Percentiles rank a stretch among this genome's conserved stretches.
phyloP scores from a whole-genome alignment of 129 eudicot species.

The Chrysanthemum lavandulifolium region DNA sequence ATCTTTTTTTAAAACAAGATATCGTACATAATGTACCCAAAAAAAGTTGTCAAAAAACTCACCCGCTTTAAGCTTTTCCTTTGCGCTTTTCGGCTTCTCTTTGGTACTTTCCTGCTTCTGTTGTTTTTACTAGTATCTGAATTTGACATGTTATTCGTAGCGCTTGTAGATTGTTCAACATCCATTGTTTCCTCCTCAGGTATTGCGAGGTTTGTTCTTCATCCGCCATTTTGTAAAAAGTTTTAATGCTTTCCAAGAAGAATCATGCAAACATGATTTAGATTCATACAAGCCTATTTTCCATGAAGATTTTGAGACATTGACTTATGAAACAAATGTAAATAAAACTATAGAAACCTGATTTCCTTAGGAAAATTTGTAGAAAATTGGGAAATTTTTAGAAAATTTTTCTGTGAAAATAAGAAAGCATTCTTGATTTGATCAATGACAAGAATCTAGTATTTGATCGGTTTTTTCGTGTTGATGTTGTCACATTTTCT shows the following conservation, averaged over 20 bases:
- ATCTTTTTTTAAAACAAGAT: background rate
- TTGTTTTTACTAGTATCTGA: constrained; percentile 10
- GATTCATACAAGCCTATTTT: constrained; percentile 16
- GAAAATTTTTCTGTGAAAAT: background rate
- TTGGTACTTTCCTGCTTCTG: constrained; percentile 15
- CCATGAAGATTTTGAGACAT: background rate
- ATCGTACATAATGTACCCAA: background rate
- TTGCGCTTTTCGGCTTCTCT: constrained; percentile 9
- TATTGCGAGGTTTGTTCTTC: constrained; percentile 18
- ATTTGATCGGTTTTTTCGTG: constrained; percentile 23
- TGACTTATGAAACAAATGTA: background rate
- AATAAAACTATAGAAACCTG: constrained; percentile 2
- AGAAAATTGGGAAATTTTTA: constrained; percentile 25
- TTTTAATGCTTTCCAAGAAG: constrained; percentile 1
- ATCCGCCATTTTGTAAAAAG: constrained; percentile 17
- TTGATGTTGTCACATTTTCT: constrained; percentile 16
- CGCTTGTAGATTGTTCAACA: constrained; percentile 22
- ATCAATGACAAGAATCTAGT: constrained; percentile 21
- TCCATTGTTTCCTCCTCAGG: constrained; percentile 15
- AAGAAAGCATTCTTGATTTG: constrained; percentile 16
- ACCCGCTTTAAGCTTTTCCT: constrained; percentile 29
- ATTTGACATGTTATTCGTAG: constrained; percentile 4
- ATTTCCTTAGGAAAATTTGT: constrained; percentile 14
- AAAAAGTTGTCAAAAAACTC: background rate
- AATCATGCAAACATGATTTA: constrained; percentile 17